Conservation (phyloP, 1,284 basidiomycete species). For the Cutaneotrichosporon spelunceum region DNA sequence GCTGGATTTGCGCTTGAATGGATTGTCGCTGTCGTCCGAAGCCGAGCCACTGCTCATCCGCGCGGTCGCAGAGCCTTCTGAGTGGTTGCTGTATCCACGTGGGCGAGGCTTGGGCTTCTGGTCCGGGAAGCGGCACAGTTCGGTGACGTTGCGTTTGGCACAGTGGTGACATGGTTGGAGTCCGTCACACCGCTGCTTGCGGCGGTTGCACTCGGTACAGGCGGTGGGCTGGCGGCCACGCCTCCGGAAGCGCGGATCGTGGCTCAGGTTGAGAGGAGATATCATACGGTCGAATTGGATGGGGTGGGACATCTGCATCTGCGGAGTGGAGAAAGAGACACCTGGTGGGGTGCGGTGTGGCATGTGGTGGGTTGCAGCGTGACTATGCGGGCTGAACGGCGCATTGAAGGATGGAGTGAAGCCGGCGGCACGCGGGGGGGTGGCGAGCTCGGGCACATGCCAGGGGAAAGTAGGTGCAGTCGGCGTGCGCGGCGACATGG, state of each 20-base stretch:
- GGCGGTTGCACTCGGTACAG: constrained; percentile 31
- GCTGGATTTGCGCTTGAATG: constrained; percentile 12
- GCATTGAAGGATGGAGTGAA: not conserved
- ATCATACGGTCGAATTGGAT: constrained; percentile 17
- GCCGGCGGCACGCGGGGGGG: not conserved
- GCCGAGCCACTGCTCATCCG: not conserved
- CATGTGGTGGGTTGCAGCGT: not conserved
- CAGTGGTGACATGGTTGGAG: constrained; percentile 29
- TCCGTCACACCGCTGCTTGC: constrained; percentile 35
- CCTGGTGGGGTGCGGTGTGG: not conserved
- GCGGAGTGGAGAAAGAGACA: not conserved
- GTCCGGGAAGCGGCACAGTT: constrained; percentile 24
- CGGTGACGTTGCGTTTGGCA: constrained; percentile 25
- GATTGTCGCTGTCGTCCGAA: constrained; percentile 10
- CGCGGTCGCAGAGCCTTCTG: not conserved
- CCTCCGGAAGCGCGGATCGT: constrained; percentile 12
- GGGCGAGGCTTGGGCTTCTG: constrained; percentile 7
- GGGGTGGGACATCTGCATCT: constrained; percentile 2
- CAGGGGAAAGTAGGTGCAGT: not conserved
- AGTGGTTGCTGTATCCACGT: not conserved
- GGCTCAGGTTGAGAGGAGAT: constrained; percentile 5
- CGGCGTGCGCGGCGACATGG: not conserved
- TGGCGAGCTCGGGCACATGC: not conserved
- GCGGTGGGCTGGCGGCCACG: constrained; percentile 31
- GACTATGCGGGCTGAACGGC: not conserved